phyloP scores from a whole-genome alignment of 1,284 basidiomycete genomes.

The Exobasidium rhododendri region DNA sequence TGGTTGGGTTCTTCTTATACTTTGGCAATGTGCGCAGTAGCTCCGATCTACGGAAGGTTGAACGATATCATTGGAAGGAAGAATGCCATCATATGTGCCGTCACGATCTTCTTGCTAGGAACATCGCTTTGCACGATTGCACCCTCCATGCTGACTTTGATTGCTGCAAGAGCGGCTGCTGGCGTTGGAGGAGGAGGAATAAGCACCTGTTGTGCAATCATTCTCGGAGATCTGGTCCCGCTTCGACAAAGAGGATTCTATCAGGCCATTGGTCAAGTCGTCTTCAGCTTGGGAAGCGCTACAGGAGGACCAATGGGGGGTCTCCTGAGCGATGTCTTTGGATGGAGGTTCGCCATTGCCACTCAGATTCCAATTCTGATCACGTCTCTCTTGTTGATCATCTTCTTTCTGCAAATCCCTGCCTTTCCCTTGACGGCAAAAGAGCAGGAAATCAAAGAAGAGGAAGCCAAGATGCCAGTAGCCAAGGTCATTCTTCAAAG shows the following conservation, averaged over 20 bases:
- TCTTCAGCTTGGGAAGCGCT: not conserved
- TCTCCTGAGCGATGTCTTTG: not conserved
- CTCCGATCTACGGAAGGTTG: slow-evolving; percentile 17
- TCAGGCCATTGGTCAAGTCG: slow-evolving; percentile 25
- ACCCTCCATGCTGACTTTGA: slow-evolving; percentile 56
- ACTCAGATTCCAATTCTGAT: not conserved
- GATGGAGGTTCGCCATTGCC: not conserved
- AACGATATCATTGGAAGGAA: slow-evolving; percentile 20
- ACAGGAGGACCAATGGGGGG: slow-evolving; percentile 1
- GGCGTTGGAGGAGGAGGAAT: slow-evolving; percentile 70
- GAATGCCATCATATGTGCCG: slow-evolving; percentile 6
- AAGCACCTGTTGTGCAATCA: slow-evolving; percentile 59
- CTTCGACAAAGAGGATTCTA: slow-evolving; percentile 30
- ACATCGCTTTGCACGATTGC: slow-evolving; percentile 14
- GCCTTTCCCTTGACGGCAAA: not conserved
- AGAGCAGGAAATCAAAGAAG: not conserved
- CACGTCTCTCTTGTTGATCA: not conserved
- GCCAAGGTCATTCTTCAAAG: not conserved
- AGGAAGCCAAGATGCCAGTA: not conserved
- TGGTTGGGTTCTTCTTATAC: slow-evolving; percentile 3
- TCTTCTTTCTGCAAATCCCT: not conserved
- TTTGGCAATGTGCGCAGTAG: not conserved
- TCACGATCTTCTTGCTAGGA: slow-evolving; percentile 20
- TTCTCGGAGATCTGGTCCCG: slow-evolving; percentile 24
- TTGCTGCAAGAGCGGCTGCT: slow-evolving; percentile 67